Evolutionary conservation across 352 stramenopile species (phyloP), one percentile per base, ranked within the genome.

Genomic region (Globisporangium lucens): DNA sequence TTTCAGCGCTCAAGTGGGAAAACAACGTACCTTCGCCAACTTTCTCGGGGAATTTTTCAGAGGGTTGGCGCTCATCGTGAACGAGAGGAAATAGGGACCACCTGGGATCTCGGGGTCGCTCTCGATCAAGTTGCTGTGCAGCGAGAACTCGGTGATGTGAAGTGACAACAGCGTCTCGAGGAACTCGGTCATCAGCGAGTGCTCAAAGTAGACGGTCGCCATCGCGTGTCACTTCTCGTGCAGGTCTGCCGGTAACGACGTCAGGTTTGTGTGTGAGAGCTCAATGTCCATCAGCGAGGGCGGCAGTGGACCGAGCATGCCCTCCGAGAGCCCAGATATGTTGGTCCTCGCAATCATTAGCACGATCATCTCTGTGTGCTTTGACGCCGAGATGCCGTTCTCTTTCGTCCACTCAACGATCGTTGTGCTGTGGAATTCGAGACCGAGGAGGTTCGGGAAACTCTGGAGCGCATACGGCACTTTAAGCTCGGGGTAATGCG

Each of bases 351-450:
- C 15, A 3, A 68, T 4, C 4, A 55, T 6, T 9, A 62, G 13
- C 27, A 55, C 38, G 27, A 36, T 17, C 24, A 68, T 30, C 15
- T 68, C 38, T 8, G 20, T 6, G 20, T 68, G 63, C 27, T 46
- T 56, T 20, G 53, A 15, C 15, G 53, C 4, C 1, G 63, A 68
- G 22, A 63, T 30, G 2, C 35, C 36, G n/a, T 30, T 55, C 29
- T 41, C 63, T 24, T 61, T 56, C 15, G 22, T 24, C 63, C 63
- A 69, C 64, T 69, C 64, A 4, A 52, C 36, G 20, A 69, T 27
- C 47, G 75, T 79, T 12, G 33, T 60, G 41, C 79, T 81, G 72
- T 75, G 72, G 24, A 79, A 61, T 20, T 79, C 57, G 30, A 81
- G 33, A n/a, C 72, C 64, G 0, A 81, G 30, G 0, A 81, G 47